Evolutionary conservation across 129 eudicot species (phyloP).

Genomic region (Pulicaria dysenterica): DNA sequence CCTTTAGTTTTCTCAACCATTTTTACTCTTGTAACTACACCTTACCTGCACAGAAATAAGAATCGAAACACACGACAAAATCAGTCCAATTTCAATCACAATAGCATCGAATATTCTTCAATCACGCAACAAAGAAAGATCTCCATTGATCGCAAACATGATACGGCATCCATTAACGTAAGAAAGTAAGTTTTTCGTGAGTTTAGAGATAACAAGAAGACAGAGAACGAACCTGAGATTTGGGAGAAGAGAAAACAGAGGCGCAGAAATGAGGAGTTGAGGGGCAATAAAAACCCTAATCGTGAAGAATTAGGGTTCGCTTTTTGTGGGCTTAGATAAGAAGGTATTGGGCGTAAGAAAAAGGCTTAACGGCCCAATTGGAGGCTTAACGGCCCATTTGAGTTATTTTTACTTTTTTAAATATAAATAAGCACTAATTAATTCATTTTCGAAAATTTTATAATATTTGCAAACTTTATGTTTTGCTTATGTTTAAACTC

Average conservation of each 20-base stretch:
- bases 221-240: constrained; percentile 21
- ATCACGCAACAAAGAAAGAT: not conserved
- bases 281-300: constrained; percentile 25
- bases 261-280: constrained; percentile 19
- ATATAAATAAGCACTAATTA: too few species aligned
- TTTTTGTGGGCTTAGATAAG: constrained; percentile 20
- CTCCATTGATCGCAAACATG: not conserved
- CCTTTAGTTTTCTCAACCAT: constrained; percentile 69
- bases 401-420: not conserved
- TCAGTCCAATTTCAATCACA: constrained; percentile 3
- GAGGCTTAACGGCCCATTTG: not conserved
- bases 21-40: constrained; percentile 26
- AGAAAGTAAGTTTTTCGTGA: not conserved
- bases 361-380: not conserved
- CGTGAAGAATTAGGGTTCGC: constrained; percentile 27
- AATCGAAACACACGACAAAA: not conserved
- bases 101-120: not conserved
- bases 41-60: constrained; percentile 18
- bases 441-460: too few species aligned
- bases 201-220: not conserved
- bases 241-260: constrained; percentile 37
- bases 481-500: too few species aligned
- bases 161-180: not conserved
- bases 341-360: not conserved
- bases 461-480: too few species aligned